Evolutionary conservation across 441 rosid genomes (phyloP).

Genomic region (Euphorbia celastroides): DNA sequence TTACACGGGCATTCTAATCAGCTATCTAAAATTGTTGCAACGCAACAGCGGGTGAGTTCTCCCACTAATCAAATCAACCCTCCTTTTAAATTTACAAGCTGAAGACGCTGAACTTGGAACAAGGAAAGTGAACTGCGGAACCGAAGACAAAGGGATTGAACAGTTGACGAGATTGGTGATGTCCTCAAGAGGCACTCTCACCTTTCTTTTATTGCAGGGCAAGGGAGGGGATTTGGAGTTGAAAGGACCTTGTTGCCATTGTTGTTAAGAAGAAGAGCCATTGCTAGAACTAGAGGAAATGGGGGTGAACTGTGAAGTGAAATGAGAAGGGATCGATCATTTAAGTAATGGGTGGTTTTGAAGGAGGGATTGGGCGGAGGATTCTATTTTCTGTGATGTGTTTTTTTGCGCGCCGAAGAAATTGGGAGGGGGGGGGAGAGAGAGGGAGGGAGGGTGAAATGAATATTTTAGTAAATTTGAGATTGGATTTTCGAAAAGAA

Average conservation of each 20-base stretch:
- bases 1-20: not conserved
- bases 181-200: constrained; percentile 36
- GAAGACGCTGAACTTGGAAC: constrained; percentile 1
- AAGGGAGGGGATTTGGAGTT: constrained; percentile 11
- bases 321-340: constrained; percentile 8
- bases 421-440: not conserved
- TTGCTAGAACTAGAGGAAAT: constrained; percentile 6
- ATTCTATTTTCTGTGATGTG: not conserved
- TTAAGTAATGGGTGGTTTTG: constrained; percentile 23
- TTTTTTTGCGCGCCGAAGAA: not conserved
- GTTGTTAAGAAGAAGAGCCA: constrained; percentile 21
- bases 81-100: constrained; percentile 10
- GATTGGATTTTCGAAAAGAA: not conserved
- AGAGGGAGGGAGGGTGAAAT: constrained; percentile 10
- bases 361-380: constrained; percentile 18
- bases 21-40: constrained; percentile 28
- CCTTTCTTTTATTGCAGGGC: constrained; percentile 1
- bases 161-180: constrained; percentile 27
- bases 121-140: not conserved
- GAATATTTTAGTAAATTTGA: not conserved
- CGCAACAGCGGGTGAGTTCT: constrained; percentile 18
- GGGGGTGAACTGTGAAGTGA: not conserved
- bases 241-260: constrained; percentile 27
- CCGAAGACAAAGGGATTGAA: constrained; percentile 6
- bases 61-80: constrained; percentile 9